These are phyloP conservation scores for Fusarium stilboides DNA, from an alignment of 2,329 filamentous ascomycete genomes.

Conservation along the genomic window DNA sequence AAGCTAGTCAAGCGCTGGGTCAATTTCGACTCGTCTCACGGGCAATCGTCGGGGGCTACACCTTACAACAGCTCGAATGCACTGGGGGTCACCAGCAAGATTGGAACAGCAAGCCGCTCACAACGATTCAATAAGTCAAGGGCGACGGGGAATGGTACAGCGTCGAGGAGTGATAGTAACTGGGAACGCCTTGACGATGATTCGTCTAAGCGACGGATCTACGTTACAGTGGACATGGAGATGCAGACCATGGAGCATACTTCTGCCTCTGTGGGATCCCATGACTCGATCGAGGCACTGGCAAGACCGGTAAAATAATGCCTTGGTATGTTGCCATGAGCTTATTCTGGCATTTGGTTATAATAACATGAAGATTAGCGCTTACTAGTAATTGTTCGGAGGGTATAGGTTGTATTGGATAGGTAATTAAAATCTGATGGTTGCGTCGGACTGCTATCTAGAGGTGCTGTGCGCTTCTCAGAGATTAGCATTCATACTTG, in stretches of 20 bases:
- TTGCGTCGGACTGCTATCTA: too few relatives aligned
- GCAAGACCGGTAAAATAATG: background rate
- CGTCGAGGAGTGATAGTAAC: background rate
- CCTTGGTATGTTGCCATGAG: too few relatives aligned
- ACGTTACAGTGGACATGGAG: slow-evolving; percentile 34
- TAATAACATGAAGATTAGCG: too few relatives aligned
- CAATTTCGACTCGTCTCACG: slow-evolving; percentile 13
- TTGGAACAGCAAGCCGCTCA: background rate
- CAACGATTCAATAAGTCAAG: background rate
- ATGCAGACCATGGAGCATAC: slow-evolving; percentile 26
- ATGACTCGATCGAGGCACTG: background rate
- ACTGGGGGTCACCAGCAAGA: background rate
- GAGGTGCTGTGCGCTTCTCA: too few relatives aligned
- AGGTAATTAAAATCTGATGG: too few relatives aligned
- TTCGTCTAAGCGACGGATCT: slow-evolving; percentile 24
- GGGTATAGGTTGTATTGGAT: too few relatives aligned
- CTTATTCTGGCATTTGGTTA: too few relatives aligned
- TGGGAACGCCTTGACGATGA: slow-evolving; percentile 29
- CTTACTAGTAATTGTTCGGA: too few relatives aligned
- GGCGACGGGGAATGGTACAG: background rate
- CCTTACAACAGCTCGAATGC: background rate
- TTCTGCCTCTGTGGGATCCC: background rate
- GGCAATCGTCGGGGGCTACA: background rate
- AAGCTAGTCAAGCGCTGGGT: slow-evolving; percentile 19
- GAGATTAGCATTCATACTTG: too few relatives aligned